Evolutionary conservation across 2,329 filamentous ascomycete genomes (phyloP), one percentile per base, ranked within the genome.

Genomic region (Cytospora piceicola): DNA sequence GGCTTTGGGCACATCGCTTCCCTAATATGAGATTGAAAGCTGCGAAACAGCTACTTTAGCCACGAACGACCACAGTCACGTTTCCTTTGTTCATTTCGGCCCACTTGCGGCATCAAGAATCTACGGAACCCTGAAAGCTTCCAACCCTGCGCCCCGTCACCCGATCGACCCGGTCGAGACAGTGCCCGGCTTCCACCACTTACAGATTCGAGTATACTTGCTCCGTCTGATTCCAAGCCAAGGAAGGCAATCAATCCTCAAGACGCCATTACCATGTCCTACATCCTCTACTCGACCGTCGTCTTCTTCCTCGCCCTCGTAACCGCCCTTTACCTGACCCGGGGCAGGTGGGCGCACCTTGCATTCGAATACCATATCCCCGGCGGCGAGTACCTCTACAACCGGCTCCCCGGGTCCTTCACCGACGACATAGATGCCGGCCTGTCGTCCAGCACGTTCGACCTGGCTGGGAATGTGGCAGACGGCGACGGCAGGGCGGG

Each of bases 381-480:
- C 60, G 79, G 82, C 71, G 76, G 83, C 69, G 78, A 84, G 68
- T 89, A 90, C 76, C 79, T 92, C 72, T 97, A 98, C 81, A 84
- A 89, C 61, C 90, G 87, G 36, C 86, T 98, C 0, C 92, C 93
- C 0, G 83, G 83, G 20, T 88, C 86, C 58, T 99, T 98, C 80
- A 83, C 88, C 53, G 88, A 85, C 70, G 95, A 99, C 79, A 89
- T 95, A 66, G 94, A 97, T 77, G 89, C 91, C 20, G 95, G 95
- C 24, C 85, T 99, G 32, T 90, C 89, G 52, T 94, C 91, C 67
- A 85, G 84, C 63, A 91, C 89, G 63, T 99, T 99, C 76, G 91
- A 97, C 74, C 85, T 99, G 30, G 80, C 83, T 12, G 86, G 85
- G 69, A 99, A 99, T 75, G 82, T 99, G 39, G 88, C 89, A 65